phyloP scores from a whole-genome alignment of 1,139 yeast species.

The Yamadazyma trypodendri region DNA sequence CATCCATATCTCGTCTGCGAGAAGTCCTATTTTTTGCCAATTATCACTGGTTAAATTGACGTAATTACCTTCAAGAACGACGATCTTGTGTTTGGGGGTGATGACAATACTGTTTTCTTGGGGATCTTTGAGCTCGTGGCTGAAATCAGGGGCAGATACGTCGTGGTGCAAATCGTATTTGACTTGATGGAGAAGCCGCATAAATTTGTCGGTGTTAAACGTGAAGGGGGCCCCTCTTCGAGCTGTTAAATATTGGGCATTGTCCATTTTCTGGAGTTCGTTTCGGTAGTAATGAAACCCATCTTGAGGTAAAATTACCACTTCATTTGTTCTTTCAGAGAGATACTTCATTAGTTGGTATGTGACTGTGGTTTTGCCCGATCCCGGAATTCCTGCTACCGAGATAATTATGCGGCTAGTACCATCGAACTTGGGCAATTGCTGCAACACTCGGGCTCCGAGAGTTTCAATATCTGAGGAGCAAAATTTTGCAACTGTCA shows the following conservation, averaged over 20 bases:
- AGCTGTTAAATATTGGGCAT: slow-evolving; percentile 55
- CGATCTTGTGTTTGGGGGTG: slow-evolving; percentile 41
- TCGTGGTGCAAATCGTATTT: slow-evolving; percentile 22
- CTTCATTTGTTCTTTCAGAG: slow-evolving; percentile 14
- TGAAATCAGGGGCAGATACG: slow-evolving; percentile 66
- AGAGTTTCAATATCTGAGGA: slow-evolving; percentile 3
- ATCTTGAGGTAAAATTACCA: slow-evolving; percentile 53
- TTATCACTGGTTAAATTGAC: slow-evolving; percentile 47
- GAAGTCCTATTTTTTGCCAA: slow-evolving; percentile 46
- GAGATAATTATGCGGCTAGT: not conserved
- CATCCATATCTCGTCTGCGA: slow-evolving; percentile 46
- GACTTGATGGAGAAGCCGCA: slow-evolving; percentile 23
- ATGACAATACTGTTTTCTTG: slow-evolving; percentile 49
- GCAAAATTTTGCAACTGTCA: slow-evolving; percentile 3
- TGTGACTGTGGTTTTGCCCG: slow-evolving; percentile 75
- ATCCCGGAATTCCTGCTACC: slow-evolving; percentile 81
- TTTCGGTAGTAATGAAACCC: slow-evolving; percentile 76
- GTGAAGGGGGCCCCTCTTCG: slow-evolving; percentile 87
- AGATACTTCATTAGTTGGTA: slow-evolving; percentile 20
- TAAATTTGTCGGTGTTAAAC: slow-evolving; percentile 57
- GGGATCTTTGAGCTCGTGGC: slow-evolving; percentile 71
- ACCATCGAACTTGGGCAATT: not conserved
- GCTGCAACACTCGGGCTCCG: slow-evolving; percentile 2
- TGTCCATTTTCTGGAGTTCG: slow-evolving; percentile 48
- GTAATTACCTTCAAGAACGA: slow-evolving; percentile 68